These are phyloP conservation scores for Pneumocystis canis DNA, from an alignment of 1,139 yeast species.

Conservation along the genomic window DNA sequence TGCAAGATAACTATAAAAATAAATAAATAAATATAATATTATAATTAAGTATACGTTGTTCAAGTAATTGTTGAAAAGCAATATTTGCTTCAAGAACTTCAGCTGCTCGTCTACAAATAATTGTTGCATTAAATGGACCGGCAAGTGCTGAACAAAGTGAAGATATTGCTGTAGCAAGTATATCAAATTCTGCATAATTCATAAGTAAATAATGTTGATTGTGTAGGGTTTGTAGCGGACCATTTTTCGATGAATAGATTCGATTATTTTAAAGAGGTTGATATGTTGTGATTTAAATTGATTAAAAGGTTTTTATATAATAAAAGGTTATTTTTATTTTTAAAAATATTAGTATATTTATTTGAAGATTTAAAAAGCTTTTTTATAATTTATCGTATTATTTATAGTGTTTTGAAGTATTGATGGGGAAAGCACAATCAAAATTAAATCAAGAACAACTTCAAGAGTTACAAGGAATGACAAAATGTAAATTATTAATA, in stretches of 20 bases:
- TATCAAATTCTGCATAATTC: background rate
- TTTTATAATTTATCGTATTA: too few species aligned
- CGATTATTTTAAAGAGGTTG: background rate
- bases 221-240: background rate
- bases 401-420: background rate
- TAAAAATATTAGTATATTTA: too few species aligned
- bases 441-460: conserved; percentile 86
- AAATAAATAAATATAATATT: background rate
- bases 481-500: conserved; percentile 36
- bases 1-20: background rate
- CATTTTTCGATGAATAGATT: background rate
- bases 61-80: background rate
- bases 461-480: conserved; percentile 63
- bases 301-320: too few species aligned
- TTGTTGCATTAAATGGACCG: background rate
- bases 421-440: conserved; percentile 91
- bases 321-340: too few species aligned
- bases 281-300: background rate
- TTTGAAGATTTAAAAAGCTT: too few species aligned
- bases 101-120: background rate
- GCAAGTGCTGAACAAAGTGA: background rate
- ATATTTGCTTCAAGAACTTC: background rate
- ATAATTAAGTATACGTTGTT: background rate
- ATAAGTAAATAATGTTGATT: background rate
- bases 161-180: background rate